Evolutionary conservation across 441 rosid genomes (phyloP), one percentile per base, ranked within the genome.

Genomic region (Bruguiera hainesii): DNA sequence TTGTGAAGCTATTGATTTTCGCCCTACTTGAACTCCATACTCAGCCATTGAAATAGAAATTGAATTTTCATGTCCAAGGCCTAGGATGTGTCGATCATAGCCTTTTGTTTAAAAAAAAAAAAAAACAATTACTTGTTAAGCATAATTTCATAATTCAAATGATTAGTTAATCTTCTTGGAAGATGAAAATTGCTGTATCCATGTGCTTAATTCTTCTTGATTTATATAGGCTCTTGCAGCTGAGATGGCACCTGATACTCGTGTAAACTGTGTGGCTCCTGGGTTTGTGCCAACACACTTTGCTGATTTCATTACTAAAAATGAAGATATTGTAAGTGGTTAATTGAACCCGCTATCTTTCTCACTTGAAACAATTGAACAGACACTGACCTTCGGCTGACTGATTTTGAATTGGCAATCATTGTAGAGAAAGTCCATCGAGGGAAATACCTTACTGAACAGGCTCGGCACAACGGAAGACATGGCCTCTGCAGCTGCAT

Each of bases 261-360:
- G 99, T 58, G 98, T 91, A 29, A 94, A 94, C 62, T 80, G 86
- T 5, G 67, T 94, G 59, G 98, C 97, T 52, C 99, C 98, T 0
- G 98, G 99, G 64, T 87, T 87, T 72, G 96, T 94, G 9, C 99
- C 98, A 42, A 91, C 99, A 5, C 87, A 72, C 70, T 89, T 89
- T 69, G 88, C 93, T 7, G 82, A 76, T 23, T 89, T 74, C 83
- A 74, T 91, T 65, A 82, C 89, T 2, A 77, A 63, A 56, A 81
- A 76, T 51, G 82, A 81, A 3, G 78, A 58, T 23, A 58, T 80
- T 53, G 98, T 89, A 82, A 82, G 87, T 73, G 60, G 33, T 16
- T 48, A 59, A 61, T 63, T 67, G 28, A 9, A 48, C 49, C 23
- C 20, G 52, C 42, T 7, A 66, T 56, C 8, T 28, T 55, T 3